A percentile compares a stretch with the other conserved stretches of the same genome.
phyloP scores from a whole-genome alignment of 148 eudicot genomes.

The Polygonum maritimum region DNA sequence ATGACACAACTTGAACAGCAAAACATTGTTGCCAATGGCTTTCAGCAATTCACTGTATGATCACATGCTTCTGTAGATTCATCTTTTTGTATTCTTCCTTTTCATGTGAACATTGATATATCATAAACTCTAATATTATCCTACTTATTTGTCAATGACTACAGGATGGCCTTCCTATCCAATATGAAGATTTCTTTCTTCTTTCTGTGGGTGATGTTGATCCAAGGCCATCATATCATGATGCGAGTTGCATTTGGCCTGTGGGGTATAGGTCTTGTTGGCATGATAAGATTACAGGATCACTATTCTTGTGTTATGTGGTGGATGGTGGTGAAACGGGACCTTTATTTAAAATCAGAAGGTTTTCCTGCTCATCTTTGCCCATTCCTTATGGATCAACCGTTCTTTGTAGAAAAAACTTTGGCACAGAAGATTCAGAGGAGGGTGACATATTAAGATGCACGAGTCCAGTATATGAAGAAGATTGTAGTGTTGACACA shows the following conservation, averaged over 20 bases:
- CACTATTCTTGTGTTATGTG: slow-evolving; percentile 54
- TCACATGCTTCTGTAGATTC: slow-evolving; percentile 7
- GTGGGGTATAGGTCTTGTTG: slow-evolving; percentile 65
- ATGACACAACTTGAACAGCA: slow-evolving; percentile 17
- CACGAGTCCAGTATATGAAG: slow-evolving; percentile 22
- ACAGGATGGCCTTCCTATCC: slow-evolving; percentile 62
- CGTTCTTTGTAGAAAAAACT: slow-evolving; percentile 24
- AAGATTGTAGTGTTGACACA: slow-evolving; percentile 37
- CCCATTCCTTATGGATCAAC: slow-evolving; percentile 54
- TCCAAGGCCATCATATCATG: slow-evolving; percentile 45
- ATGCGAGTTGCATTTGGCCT: slow-evolving; percentile 48
- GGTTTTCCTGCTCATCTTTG: slow-evolving; percentile 43
- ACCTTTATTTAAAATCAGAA: slow-evolving; percentile 45
- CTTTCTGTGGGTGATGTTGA: slow-evolving; percentile 57
- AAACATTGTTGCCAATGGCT: slow-evolving; percentile 21
- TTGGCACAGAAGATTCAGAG: slow-evolving; percentile 15
- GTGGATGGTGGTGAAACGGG: slow-evolving; percentile 56
- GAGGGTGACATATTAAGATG: slow-evolving; percentile 15
- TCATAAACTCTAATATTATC: neutral
- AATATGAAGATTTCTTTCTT: slow-evolving; percentile 63
- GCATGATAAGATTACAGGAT: slow-evolving; percentile 76
- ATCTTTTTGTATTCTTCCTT: slow-evolving; percentile 3
- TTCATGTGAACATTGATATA: neutral
- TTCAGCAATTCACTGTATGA: slow-evolving; percentile 32
- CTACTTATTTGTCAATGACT: slow-evolving; percentile 9